Conservation (phyloP, 495 filamentous ascomycete species). For the Daldinia childiae region DNA sequence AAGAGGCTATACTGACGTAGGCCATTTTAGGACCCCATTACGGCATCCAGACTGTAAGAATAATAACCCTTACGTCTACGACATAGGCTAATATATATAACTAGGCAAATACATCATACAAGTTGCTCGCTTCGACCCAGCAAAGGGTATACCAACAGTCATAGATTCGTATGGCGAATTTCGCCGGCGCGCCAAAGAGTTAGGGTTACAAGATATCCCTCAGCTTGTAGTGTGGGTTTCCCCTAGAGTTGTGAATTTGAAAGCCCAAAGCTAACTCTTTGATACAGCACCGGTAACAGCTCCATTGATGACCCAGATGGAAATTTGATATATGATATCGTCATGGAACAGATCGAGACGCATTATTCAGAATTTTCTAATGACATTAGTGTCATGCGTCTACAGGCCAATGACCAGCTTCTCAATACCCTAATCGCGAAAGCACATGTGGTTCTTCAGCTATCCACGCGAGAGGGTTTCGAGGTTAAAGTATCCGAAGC, state of each 20-base stretch:
- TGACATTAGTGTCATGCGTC: constrained; percentile 78
- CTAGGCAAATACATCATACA: constrained; percentile 79
- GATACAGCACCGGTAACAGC: constrained; percentile 69
- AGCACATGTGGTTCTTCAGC: constrained; percentile 77
- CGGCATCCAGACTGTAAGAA: constrained; percentile 69
- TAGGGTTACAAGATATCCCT: constrained; percentile 61
- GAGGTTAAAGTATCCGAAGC: constrained; percentile 92
- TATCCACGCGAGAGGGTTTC: constrained; percentile 86
- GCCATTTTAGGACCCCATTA: constrained; percentile 64
- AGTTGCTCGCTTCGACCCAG: constrained; percentile 86
- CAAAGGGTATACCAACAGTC: constrained; percentile 85
- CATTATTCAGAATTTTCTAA: constrained; percentile 58
- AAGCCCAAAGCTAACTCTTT: constrained; percentile 3
- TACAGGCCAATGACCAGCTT: constrained; percentile 81
- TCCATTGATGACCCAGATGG: constrained; percentile 89
- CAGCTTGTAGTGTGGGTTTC: constrained; percentile 71
- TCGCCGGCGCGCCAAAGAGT: constrained; percentile 64
- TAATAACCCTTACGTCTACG: background rate
- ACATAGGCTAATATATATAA: constrained; percentile 3
- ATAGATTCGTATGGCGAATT: constrained; percentile 82
- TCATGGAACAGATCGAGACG: constrained; percentile 70
- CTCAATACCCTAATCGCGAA: constrained; percentile 83
- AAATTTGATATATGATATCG: constrained; percentile 74
- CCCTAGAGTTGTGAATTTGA: background rate
- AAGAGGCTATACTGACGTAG: background rate